These are phyloP conservation scores for Plasmodium relictum DNA, from an alignment of 169 alveolate genomes.

Conservation along the genomic window DNA sequence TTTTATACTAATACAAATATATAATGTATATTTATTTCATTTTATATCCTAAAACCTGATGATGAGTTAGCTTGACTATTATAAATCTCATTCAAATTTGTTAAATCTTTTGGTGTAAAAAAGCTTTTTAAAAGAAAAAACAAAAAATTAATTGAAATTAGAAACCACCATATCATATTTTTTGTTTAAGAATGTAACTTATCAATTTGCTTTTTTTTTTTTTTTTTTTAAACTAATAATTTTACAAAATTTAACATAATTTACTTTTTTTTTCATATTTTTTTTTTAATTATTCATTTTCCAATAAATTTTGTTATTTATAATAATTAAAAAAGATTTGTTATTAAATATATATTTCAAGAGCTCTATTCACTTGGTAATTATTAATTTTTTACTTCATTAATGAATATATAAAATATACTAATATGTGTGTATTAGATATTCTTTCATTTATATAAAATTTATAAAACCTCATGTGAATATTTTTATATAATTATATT, in stretches of 20 bases:
- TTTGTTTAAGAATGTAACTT: background rate
- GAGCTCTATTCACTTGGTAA: no score
- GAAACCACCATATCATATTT: slow-evolving; percentile 78
- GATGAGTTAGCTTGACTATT: slow-evolving; percentile 12
- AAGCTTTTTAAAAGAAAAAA: slow-evolving; percentile 73
- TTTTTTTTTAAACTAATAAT: background rate
- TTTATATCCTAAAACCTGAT: slow-evolving; percentile 44
- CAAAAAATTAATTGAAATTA: slow-evolving; percentile 73
- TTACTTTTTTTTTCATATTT: slow-evolving; percentile 1
- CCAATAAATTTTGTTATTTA: no score
- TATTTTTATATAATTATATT: no score
- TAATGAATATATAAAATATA: no score
- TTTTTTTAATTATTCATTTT: slow-evolving; percentile 15
- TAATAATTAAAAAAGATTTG: no score
- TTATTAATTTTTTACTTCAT: no score
- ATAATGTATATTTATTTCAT: no score
- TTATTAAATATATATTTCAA: no score
- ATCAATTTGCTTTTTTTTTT: background rate
- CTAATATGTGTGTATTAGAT: no score
- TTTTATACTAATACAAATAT: background rate
- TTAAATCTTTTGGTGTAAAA: slow-evolving; percentile 69
- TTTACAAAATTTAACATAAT: background rate
- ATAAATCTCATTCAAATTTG: slow-evolving; percentile 28
- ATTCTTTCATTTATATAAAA: no score
- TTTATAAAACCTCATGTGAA: no score